Percentiles rank a stretch among this genome's conserved stretches.
Evolutionary conservation across 768 basidiomycete species (phyloP).

Genomic region (Agaricus subrufescens): DNA sequence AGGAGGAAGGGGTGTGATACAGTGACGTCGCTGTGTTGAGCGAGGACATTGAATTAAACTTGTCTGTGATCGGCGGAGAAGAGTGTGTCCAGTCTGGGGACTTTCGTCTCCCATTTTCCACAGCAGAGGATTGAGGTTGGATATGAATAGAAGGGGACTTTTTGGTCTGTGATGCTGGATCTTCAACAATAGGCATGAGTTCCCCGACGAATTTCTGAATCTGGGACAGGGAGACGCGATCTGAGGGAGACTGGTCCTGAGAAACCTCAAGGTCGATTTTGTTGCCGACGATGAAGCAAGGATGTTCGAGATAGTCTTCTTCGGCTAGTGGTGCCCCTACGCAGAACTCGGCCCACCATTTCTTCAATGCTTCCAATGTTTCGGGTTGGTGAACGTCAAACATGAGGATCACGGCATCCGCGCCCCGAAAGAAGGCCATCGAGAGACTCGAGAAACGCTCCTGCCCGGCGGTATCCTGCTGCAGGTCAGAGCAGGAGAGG

Average conservation of each 20-base stretch:
- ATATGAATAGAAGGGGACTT: slow-evolving; percentile 3
- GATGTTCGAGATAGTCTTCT: slow-evolving; percentile 57
- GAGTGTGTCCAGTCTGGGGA: slow-evolving; percentile 37
- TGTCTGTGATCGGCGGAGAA: slow-evolving; percentile 36
- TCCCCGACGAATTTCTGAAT: slow-evolving; percentile 52
- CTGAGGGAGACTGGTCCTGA: slow-evolving; percentile 15
- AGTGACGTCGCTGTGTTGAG: slow-evolving; percentile 54
- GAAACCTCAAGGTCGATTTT: slow-evolving; percentile 56
- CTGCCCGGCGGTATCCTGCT: slow-evolving; percentile 81
- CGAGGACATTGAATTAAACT: slow-evolving; percentile 51
- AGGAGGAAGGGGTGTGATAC: slow-evolving; percentile 79
- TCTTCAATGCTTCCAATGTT: slow-evolving; percentile 51
- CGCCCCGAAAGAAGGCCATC: slow-evolving; percentile 79
- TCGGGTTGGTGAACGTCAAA: slow-evolving; percentile 72
- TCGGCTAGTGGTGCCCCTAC: slow-evolving; percentile 62
- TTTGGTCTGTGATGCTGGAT: neutral
- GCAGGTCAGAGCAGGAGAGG: neutral
- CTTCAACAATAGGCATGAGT: slow-evolving; percentile 40
- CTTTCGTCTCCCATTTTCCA: neutral
- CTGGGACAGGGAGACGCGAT: slow-evolving; percentile 31
- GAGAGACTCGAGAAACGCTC: slow-evolving; percentile 84
- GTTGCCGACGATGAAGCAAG: slow-evolving; percentile 75
- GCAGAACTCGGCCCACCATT: slow-evolving; percentile 81
- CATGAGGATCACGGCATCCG: slow-evolving; percentile 77
- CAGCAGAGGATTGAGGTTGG: slow-evolving; percentile 16